Conservation (phyloP, 2,329 filamentous ascomycete species). For the Colletotrichum higginsianum region DNA sequence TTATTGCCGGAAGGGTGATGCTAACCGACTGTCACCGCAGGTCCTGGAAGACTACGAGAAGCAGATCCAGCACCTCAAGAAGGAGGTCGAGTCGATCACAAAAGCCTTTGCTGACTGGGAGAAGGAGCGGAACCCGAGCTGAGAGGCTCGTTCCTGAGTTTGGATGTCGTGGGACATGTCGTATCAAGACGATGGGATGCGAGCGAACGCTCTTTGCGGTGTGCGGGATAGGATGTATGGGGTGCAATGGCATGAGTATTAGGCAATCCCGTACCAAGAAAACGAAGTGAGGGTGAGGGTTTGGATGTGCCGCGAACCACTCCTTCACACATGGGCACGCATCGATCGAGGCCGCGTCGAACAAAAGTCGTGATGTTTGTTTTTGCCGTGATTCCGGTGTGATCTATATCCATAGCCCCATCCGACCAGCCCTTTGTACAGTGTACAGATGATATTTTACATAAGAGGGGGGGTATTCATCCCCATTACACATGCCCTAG, state of each 20-base stretch:
- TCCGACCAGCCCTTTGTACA: constrained; percentile 25
- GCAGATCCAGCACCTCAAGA: constrained; percentile 82
- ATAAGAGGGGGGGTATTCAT: constrained; percentile 27
- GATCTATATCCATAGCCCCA: constrained; percentile 30
- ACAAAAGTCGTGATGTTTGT: constrained; percentile 32
- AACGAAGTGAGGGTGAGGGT: background rate
- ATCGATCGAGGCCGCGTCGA: background rate
- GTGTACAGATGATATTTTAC: constrained; percentile 42
- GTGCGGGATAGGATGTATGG: background rate
- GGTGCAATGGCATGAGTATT: background rate
- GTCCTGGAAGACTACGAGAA: constrained; percentile 87
- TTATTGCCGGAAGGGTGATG: background rate
- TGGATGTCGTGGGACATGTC: background rate
- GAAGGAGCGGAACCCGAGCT: constrained; percentile 59
- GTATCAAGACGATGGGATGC: constrained; percentile 20
- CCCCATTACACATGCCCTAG: constrained; percentile 26
- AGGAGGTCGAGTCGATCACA: constrained; percentile 76
- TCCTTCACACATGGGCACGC: background rate
- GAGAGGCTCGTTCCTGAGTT: background rate
- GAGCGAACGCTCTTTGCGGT: constrained; percentile 18
- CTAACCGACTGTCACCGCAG: constrained; percentile 57
- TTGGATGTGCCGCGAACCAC: background rate
- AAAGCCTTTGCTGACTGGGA: constrained; percentile 71
- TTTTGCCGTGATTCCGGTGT: constrained; percentile 16
- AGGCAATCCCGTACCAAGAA: background rate